Percentiles rank a stretch among this genome's conserved stretches.
Conservation (phyloP, 2,329 filamentous ascomycete species). For the Beauveria brongniartii region DNA sequence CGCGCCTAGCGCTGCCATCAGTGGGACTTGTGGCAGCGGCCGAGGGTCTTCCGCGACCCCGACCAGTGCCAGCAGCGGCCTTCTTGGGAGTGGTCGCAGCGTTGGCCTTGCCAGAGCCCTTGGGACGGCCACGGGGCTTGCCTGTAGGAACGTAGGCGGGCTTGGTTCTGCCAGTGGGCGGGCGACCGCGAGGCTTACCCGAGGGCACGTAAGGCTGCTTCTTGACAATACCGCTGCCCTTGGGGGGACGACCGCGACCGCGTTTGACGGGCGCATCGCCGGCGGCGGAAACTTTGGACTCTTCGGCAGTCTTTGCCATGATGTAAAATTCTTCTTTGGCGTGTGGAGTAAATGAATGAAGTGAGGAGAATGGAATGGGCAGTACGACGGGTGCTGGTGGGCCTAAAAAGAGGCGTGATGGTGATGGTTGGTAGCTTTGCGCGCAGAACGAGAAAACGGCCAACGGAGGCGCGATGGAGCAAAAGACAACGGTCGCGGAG, state of each 20-base stretch:
- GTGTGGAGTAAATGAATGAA: not conserved
- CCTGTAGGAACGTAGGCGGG: constrained; percentile 31
- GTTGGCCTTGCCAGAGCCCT: constrained; percentile 27
- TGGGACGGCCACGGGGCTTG: constrained; percentile 40
- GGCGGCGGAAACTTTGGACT: constrained; percentile 14
- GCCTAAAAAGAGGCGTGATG: not conserved
- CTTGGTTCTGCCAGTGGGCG: constrained; percentile 25
- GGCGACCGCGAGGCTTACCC: constrained; percentile 36
- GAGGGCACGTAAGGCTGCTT: constrained; percentile 28
- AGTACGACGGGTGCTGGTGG: not conserved
- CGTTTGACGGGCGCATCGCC: constrained; percentile 20
- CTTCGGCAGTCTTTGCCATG: constrained; percentile 22
- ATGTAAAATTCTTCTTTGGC: not conserved
- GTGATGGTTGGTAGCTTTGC: not conserved
- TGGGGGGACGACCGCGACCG: constrained; percentile 31
- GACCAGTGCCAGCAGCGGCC: constrained; percentile 14
- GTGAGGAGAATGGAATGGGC: not conserved
- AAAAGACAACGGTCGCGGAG: not conserved
- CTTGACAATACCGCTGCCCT: constrained; percentile 29
- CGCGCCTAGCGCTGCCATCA: constrained; percentile 1
- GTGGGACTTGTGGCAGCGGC: constrained; percentile 22
- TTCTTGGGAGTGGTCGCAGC: not conserved
- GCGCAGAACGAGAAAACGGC: not conserved
- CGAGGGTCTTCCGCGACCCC: constrained; percentile 22
- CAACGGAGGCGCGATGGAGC: not conserved